Base-by-base conservation (phyloP, 2,329 filamentous ascomycete genomes). In the Colletotrichum sp. region DNA sequence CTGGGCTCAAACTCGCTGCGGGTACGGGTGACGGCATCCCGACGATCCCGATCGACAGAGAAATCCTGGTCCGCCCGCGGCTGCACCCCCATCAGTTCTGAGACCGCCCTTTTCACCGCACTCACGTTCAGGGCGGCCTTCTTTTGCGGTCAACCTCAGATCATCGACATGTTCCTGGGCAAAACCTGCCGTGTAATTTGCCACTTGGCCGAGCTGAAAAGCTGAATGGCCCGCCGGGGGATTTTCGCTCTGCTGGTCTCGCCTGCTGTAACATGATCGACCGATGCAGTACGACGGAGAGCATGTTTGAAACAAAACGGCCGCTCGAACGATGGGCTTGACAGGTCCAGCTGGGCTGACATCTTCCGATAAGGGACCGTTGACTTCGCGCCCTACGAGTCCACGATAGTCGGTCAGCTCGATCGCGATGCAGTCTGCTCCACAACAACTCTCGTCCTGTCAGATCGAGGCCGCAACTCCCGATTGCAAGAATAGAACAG, bases 1-100 rank as follows among this genome's bases (percentile, higher is more conserved):
- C 55, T 28, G 72, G 72, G 61, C 55, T 55, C 55, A 26, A 32
- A 26, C 26, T 56, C 36, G 58, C 18, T 16, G 61, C 38, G 36
- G 28, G 62, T 71, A 65, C 34, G 62, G 62, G 62, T 73, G 73
- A 73, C 70, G 70, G 73, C 73, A 75, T 71, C 34, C 43, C 56
- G 73, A 68, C 56, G 70, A 75, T 75, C 73, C 64, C 64, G 73
- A 75, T 75, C 70, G 70, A 30, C 69, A 38, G 8, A 28, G 32
- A 61, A 56, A 56, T 18, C 34, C 26, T 70, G 58, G 66, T 43
- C 16, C 32, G 21, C 69, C 62, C 62, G 38, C 69, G 68, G 38
- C 64, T 28, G 24, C 55, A 10, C 52, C 55, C 18, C 15, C 21
- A 36, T 9, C 55, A 28, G 26, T 48, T 71, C 28, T 56, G 68